phyloP scores from a whole-genome alignment of 177 flowering plant species.

The Tripterygium wilfordii region DNA sequence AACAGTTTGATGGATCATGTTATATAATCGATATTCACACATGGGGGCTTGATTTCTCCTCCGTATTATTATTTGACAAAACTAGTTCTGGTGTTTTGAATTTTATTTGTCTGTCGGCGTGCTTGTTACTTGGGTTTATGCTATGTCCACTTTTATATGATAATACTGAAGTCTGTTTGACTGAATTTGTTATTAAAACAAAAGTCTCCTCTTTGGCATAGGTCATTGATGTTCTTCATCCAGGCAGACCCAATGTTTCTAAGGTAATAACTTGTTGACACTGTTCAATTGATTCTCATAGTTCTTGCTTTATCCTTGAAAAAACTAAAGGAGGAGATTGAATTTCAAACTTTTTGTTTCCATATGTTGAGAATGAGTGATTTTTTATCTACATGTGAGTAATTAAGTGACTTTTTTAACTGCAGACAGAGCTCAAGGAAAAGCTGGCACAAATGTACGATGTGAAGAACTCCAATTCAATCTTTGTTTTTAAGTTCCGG shows the following conservation, averaged over 20 bases:
- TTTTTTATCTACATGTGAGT: neutral
- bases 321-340: no score
- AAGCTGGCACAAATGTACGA: constrained; percentile 63
- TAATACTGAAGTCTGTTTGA: neutral
- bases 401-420: neutral
- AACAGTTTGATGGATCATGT: no score
- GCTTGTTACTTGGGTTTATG: no score
- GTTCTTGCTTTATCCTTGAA: no score
- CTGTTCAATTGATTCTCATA: no score
- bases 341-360: no score
- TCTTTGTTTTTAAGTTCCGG: constrained; percentile 79
- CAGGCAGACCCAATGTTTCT: constrained; percentile 78
- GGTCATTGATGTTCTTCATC: constrained; percentile 88
- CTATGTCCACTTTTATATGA: neutral
- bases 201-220: constrained; percentile 6
- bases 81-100: no score
- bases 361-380: no score
- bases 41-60: no score
- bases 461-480: constrained; percentile 65
- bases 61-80: no score
- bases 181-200: neutral
- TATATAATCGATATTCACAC: no score
- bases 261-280: constrained; percentile 36
- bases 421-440: constrained; percentile 68
- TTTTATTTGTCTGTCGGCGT: no score